Percentiles rank a stretch among this genome's conserved stretches.
Evolutionary conservation across 805 yeast genomes (phyloP).

Genomic region (Nakazawaea molendinolei): DNA sequence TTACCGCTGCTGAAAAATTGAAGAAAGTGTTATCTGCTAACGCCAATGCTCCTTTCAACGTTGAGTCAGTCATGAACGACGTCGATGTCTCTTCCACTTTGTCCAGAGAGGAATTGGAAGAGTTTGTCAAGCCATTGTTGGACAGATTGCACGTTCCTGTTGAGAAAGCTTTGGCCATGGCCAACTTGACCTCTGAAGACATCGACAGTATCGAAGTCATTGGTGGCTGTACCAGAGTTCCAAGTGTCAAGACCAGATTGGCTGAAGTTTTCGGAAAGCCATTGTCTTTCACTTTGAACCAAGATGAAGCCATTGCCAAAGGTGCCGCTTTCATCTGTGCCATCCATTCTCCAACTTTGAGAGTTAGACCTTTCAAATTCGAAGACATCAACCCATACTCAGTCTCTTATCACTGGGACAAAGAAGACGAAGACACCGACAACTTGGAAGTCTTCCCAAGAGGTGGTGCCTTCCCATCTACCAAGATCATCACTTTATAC

Average conservation of each 20-base stretch:
- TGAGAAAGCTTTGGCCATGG: constrained; percentile 72
- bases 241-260: constrained; percentile 78
- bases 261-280: constrained; percentile 76
- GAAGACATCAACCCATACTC: constrained; percentile 91
- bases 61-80: constrained; percentile 96
- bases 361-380: constrained; percentile 98
- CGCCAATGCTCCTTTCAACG: constrained; percentile 86
- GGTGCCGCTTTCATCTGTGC: constrained; percentile 99
- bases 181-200: constrained; percentile 66
- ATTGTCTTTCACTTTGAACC: constrained; percentile 92
- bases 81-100: constrained; percentile 88
- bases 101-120: constrained; percentile 90
- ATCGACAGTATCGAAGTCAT: constrained; percentile 89
- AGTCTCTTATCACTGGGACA: constrained; percentile 92
- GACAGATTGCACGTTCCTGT: constrained; percentile 72
- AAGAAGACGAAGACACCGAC: constrained; percentile 84
- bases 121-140: constrained; percentile 75
- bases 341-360: constrained; percentile 95
- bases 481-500: constrained; percentile 91
- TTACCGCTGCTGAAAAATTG: constrained; percentile 85
- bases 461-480: constrained; percentile 89
- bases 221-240: constrained; percentile 99
- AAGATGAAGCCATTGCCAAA: constrained; percentile 98
- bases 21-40: constrained; percentile 97
- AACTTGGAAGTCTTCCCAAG: constrained; percentile 95